phyloP scores from a whole-genome alignment of 2,329 filamentous ascomycete genomes.

The Helotiales sp. region DNA sequence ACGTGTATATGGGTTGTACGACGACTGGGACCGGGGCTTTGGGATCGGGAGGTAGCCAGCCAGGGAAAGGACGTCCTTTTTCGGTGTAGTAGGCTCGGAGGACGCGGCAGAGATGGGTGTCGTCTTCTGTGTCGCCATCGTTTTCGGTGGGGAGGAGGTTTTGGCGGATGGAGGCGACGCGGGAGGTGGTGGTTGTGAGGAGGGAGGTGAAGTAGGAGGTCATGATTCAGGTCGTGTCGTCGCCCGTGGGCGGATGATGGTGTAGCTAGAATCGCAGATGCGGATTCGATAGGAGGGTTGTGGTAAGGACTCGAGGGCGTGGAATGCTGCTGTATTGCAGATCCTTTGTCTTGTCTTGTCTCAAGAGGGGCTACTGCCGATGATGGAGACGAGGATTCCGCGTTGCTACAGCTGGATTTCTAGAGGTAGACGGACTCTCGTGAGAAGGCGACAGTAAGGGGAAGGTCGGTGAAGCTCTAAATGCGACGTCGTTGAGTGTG shows the following conservation, averaged over 20 bases:
- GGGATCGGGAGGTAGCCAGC: constrained; percentile 90
- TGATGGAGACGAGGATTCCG: too few relatives aligned
- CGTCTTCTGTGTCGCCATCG: constrained; percentile 78
- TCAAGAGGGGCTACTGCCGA: too few relatives aligned
- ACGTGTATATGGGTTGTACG: constrained; percentile 52
- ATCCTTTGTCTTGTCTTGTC: too few relatives aligned
- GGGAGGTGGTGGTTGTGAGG: constrained; percentile 63
- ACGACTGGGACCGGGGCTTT: constrained; percentile 55
- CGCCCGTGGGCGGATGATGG: constrained; percentile 2
- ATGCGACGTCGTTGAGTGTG: background rate
- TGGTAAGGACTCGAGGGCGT: too few relatives aligned
- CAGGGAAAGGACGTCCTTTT: constrained; percentile 76
- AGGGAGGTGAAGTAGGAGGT: constrained; percentile 80
- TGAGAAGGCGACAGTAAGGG: background rate
- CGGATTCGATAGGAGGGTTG: background rate
- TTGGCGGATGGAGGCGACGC: constrained; percentile 61
- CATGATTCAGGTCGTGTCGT: constrained; percentile 47
- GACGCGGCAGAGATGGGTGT: constrained; percentile 92
- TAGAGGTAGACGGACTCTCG: background rate
- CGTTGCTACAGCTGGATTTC: too few relatives aligned
- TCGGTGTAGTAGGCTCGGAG: constrained; percentile 91
- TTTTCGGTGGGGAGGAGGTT: constrained; percentile 69
- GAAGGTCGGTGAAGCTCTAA: background rate
- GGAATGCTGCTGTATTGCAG: too few relatives aligned
- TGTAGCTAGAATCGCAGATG: background rate